phyloP scores from a whole-genome alignment of 1,284 basidiomycete genomes.

The Naganishia liquefaciens region DNA sequence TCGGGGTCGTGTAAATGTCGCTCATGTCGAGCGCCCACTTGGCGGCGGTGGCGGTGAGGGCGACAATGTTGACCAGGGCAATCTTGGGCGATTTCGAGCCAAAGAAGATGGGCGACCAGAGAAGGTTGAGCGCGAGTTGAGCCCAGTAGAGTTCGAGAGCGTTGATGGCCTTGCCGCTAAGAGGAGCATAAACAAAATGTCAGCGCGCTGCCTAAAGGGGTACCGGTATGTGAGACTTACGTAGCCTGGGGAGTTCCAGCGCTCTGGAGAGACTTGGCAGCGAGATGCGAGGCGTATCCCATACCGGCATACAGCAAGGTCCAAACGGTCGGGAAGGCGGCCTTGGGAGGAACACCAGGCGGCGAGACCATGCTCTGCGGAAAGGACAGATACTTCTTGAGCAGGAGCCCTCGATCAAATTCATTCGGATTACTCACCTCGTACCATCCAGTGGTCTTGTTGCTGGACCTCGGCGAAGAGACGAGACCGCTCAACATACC shows the following conservation, averaged over 20 bases:
- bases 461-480: conserved; percentile 56
- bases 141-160: conserved; percentile 69
- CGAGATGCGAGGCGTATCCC: conserved; percentile 72
- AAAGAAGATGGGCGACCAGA: conserved; percentile 75
- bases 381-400: not conserved
- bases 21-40: conserved; percentile 68
- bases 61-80: conserved; percentile 64
- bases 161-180: conserved; percentile 58
- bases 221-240: conserved; percentile 47
- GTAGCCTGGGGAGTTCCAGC: conserved; percentile 55
- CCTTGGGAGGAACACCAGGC: conserved; percentile 58
- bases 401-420: not conserved
- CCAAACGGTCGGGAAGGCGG: conserved; percentile 66
- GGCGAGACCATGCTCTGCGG: conserved; percentile 56
- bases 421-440: conserved; percentile 53
- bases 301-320: conserved; percentile 61
- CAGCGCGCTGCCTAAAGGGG: not conserved
- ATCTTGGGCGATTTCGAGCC: conserved; percentile 55
- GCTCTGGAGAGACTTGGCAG: conserved; percentile 62
- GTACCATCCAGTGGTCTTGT: conserved; percentile 60
- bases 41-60: conserved; percentile 63
- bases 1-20: conserved; percentile 56
- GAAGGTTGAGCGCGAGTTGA: conserved; percentile 67
- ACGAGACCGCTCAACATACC: conserved; percentile 61
- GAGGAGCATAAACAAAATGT: not conserved